Base-by-base conservation (phyloP, 306 rosid species). In the Glycine tomentella region DNA sequence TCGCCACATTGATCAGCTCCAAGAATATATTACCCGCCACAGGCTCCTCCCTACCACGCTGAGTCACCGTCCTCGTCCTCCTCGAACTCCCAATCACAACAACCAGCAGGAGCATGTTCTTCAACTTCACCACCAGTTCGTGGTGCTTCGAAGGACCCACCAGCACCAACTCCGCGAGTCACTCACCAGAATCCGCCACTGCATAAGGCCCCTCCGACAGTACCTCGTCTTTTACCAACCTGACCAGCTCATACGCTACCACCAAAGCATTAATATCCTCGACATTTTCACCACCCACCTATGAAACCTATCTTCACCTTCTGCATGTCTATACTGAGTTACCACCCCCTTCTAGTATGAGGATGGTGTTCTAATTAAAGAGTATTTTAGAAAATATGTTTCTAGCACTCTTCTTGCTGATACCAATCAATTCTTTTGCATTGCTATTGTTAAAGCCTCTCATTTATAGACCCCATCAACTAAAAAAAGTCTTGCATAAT, bases 1-100 rank as follows among this genome's bases (percentile, higher is more conserved):
- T 17, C 84, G 76, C 72, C 82, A 55, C 11, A 84, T 84, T 6
- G 84, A 84, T 80, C 75, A 70, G 8, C 58, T 84, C 17, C 75
- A 74, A 25, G 38, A 57, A 15, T 84, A 79, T 8, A 59, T 84
- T 50, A 53, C 53, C 84, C 68, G 66, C 77, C 77, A 84, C 74
- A 67, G 68, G 38, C 72, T 84, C 12, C 84, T 84, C 67, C 87
- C 77, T 3, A 3, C 69, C 17, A 9, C n/a, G 45, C 42, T 7
- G 10, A 36, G 17, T 36, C 52, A 25, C 59, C 76, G 31, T 48
- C 25, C 49, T 51, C 80, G 52, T 17, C 45, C 36, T 58, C 44
- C 13, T 33, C 58, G 45, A 12, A 12, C 16, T 13, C 56, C 14
- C 9, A 34, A 6, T 58, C 68, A 25, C 67, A 70, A 13, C 75